phyloP scores from a whole-genome alignment of 176 grass and related monocot species.

The Oryza nivara region DNA sequence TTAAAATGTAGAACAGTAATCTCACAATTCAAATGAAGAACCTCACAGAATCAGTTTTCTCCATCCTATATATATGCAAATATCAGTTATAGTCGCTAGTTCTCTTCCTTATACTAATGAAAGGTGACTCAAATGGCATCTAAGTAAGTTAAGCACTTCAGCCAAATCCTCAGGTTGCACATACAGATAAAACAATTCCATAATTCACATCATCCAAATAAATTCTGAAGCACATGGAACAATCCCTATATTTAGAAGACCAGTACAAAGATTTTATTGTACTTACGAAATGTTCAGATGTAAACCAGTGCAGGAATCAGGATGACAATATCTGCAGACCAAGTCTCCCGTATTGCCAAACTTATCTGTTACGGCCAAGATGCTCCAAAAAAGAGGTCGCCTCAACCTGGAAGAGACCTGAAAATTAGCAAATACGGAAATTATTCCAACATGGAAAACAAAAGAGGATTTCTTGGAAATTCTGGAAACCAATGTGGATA shows the following conservation, averaged over 20 bases:
- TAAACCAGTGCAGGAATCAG: background rate
- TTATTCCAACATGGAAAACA: background rate
- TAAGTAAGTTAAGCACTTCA: background rate
- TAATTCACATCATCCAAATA: background rate
- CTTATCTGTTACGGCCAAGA: background rate
- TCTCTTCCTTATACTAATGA: background rate
- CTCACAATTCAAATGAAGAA: background rate
- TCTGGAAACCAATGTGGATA: background rate
- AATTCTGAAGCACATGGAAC: conserved; percentile 8
- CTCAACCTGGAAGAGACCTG: background rate
- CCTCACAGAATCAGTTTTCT: background rate
- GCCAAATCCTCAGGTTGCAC: background rate
- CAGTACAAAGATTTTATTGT: background rate
- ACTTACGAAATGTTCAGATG: conserved; percentile 6
- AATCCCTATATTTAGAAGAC: background rate
- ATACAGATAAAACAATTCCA: conserved; percentile 9
- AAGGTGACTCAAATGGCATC: background rate
- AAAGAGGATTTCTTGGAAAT: background rate
- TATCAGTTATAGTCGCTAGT: background rate
- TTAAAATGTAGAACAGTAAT: conserved; percentile 11
- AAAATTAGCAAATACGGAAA: background rate
- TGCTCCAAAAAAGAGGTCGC: background rate
- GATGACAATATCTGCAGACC: background rate
- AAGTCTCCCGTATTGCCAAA: background rate
- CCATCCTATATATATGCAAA: background rate